Evolutionary conservation across 768 basidiomycete genomes (phyloP).

Genomic region (Boletus edulis): DNA sequence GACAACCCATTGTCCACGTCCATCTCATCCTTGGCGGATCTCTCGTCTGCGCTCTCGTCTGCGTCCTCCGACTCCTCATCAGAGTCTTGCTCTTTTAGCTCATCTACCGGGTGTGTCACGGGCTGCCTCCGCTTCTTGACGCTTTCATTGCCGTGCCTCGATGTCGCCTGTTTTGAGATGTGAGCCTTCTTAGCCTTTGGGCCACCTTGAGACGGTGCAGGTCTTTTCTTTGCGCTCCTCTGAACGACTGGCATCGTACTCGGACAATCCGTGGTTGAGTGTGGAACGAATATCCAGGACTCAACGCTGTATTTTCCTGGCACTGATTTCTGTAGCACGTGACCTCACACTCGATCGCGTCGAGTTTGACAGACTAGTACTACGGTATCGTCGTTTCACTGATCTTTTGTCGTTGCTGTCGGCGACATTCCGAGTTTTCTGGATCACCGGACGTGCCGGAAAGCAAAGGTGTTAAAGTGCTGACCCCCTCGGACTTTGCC

Average conservation of each 20-base stretch:
- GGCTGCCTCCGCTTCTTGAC: constrained; percentile 61
- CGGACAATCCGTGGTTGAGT: not conserved
- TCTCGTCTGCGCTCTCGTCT: constrained; percentile 20
- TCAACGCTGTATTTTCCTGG: not conserved
- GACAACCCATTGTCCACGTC: constrained; percentile 24
- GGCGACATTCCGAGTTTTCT: not conserved
- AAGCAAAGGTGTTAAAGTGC: not conserved
- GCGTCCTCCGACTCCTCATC: constrained; percentile 37
- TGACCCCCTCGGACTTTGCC: constrained; percentile 9
- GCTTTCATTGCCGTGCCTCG: constrained; percentile 27
- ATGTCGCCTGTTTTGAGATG: constrained; percentile 33
- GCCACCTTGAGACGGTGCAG: constrained; percentile 44
- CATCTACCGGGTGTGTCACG: constrained; percentile 43
- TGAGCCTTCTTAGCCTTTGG: constrained; percentile 54
- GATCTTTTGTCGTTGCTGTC: too few relatives aligned
- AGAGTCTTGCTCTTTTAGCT: constrained; percentile 35
- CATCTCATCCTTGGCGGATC: constrained; percentile 31
- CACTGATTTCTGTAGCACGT: constrained; percentile 16
- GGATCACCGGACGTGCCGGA: not conserved
- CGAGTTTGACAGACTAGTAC: too few relatives aligned
- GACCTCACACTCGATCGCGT: constrained; percentile 4
- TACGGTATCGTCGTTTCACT: too few relatives aligned
- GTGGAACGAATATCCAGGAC: too few relatives aligned
- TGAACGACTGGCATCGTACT: constrained; percentile 38
- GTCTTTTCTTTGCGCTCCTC: constrained; percentile 51